Evolutionary conservation across 345 rosid species (phyloP), one percentile per base, ranked within the genome.

Genomic region (Tarenaya hassleriana): DNA sequence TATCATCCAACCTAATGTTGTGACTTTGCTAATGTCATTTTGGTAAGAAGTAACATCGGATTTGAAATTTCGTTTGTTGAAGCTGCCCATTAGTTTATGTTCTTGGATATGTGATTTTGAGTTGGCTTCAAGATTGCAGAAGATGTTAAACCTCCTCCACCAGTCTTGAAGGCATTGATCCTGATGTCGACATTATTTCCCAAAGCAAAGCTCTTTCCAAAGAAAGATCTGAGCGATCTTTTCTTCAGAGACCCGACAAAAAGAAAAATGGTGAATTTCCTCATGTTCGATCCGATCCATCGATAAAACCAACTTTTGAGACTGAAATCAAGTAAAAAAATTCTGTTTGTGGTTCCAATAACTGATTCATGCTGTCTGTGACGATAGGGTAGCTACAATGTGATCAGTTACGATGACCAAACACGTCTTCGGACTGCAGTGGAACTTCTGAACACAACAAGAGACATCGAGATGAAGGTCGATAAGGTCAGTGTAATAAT

Each of bases 161-260:
- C 76, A 58, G 69, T 82, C 55, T 58, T 75, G 72, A 84, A 81
- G 56, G 56, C 56, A 20, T 58, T 87, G 42, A 77, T 70, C 18
- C 49, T 70, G 56, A 17, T 82, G 70, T 72, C 98, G 5, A 75
- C 68, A 29, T 44, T 78, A 18, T 39, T 80, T 56, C 98, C 96
- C 0, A 82, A 80, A 68, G 98, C 95, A 45, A 91, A 91, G 89
- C 89, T 91, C 56, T 49, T 84, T 50, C 96, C 96, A 1, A 72
- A 72, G 65, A 60, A 54, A 53, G 96, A 84, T 62, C 70, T 91
- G 21, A 68, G 88, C 11, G 81, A 77, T 50, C 68, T 84, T 48
- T 69, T 75, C 70, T 73, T 91, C 77, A 71, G 96, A 58, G 95
- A 87, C 61, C 73, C 55, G 16, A 74, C 50, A 58, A 87, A 88